Evolutionary conservation across 306 rosid genomes (phyloP), one percentile per base, ranked within the genome.

Genomic region (Betula pendula): DNA sequence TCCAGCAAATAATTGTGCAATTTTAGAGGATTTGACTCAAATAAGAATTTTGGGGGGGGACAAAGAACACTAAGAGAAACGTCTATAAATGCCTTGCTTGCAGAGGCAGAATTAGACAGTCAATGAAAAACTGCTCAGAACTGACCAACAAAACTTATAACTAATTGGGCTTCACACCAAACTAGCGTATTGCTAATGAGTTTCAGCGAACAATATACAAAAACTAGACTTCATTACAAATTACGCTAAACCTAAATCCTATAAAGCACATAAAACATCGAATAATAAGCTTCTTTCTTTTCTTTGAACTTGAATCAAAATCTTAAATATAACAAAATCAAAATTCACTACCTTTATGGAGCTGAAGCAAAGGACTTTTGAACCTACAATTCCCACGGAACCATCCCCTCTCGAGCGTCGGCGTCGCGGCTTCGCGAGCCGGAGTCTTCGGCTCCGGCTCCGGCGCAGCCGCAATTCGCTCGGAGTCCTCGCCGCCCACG

Each of bases 301-400:
- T 9, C 15, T 24, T 24, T 56, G 17, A 24, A 24, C 63, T 24
- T 11, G 2, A 17, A 35, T 38, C 11, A 38, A 19, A 38, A 19
- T 38, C 15, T 13, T 56, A 25, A 67, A 76, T 16, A 35, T 8
- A 75, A 65, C 6, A 6, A 10, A 24, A 65, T 42, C 10, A 29
- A 55, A 44, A 66, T 24, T 66, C 52, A 60, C 1, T 80, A 95
- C 97, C 99, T 88, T 95, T 95, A 81, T 92, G 99, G 20, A 95
- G 90, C 85, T 95, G 97, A 82, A 95, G 90, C 99, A 95, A 89
- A 27, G 97, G 97, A 72, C 97, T 92, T 81, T 52, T 89, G 78
- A 95, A 88, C 79, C 81, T 89, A 27, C 88, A 79, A 40, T 90
- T 87, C 62, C 97, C 97, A 0, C 88, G 89, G 78, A 95, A 95